Evolutionary conservation across 768 basidiomycete genomes (phyloP).

Genomic region (Pilatotrama ljubarskyi): DNA sequence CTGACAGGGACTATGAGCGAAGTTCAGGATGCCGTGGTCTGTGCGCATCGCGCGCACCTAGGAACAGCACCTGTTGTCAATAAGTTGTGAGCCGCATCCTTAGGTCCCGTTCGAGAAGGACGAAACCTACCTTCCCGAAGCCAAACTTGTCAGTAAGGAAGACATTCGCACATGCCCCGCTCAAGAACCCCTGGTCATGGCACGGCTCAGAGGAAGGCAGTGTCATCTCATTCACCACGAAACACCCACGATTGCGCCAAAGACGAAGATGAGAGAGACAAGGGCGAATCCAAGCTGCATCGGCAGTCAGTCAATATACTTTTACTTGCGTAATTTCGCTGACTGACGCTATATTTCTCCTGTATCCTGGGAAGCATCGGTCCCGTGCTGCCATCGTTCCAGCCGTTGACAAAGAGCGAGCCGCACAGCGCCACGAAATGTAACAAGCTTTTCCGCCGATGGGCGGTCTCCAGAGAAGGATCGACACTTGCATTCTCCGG

Average conservation of each 20-base stretch:
- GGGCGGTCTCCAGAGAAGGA: too few relatives aligned
- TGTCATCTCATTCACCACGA: too few relatives aligned
- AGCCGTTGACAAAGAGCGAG: conserved; percentile 62
- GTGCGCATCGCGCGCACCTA: too few relatives aligned
- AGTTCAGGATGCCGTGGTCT: too few relatives aligned
- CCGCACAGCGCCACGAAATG: conserved; percentile 58
- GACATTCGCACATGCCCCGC: conserved; percentile 50
- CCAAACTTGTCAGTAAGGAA: conserved; percentile 45
- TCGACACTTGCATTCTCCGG: background rate
- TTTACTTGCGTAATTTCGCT: too few relatives aligned
- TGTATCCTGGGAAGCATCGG: conserved; percentile 75
- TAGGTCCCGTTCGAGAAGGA: background rate
- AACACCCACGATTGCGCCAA: conserved; percentile 43
- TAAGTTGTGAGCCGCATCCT: too few relatives aligned
- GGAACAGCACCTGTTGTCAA: background rate
- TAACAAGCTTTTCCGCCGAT: conserved; percentile 29
- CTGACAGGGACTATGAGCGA: too few relatives aligned
- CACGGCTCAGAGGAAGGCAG: too few relatives aligned
- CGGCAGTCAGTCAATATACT: background rate
- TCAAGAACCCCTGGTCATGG: conserved; percentile 51
- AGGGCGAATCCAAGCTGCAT: conserved; percentile 47
- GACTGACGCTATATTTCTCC: conserved; percentile 45
- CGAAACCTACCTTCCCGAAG: conserved; percentile 45
- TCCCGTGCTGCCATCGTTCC: conserved; percentile 76
- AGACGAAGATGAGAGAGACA: conserved; percentile 64